Percentiles rank a stretch among this genome's conserved stretches.
phyloP scores from a whole-genome alignment of 1,139 yeast species.

The Geotrichum reessii region DNA sequence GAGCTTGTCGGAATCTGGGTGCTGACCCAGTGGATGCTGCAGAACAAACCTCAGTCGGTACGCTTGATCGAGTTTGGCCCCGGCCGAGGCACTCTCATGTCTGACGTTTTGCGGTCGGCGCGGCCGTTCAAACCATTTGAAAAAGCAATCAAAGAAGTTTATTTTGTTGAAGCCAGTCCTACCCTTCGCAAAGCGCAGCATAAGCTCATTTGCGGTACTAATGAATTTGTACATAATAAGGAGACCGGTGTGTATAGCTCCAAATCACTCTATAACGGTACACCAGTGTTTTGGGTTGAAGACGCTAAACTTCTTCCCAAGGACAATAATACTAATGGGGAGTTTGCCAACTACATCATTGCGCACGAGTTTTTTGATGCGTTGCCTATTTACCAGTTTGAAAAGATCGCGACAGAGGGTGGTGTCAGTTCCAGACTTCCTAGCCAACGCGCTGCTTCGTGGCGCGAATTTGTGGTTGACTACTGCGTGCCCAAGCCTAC shows the following conservation, averaged over 20 bases:
- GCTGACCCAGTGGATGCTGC: slow-evolving; percentile 51
- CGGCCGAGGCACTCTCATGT: slow-evolving; percentile 75
- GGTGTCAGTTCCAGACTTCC: slow-evolving; percentile 13
- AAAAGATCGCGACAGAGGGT: slow-evolving; percentile 42
- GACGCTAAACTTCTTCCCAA: slow-evolving; percentile 52
- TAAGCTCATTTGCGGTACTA: slow-evolving; percentile 44
- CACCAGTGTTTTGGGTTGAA: slow-evolving; percentile 60
- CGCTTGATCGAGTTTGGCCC: slow-evolving; percentile 84
- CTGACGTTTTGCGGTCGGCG: slow-evolving; percentile 48
- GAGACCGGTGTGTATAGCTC: slow-evolving; percentile 40
- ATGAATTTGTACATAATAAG: slow-evolving; percentile 24
- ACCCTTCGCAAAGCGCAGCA: slow-evolving; percentile 57
- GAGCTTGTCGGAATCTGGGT: slow-evolving; percentile 78
- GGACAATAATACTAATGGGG: slow-evolving; percentile 27
- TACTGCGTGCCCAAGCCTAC: slow-evolving; percentile 31
- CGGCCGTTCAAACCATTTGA: slow-evolving; percentile 30
- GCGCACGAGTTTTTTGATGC: slow-evolving; percentile 92
- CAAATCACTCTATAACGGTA: slow-evolving; percentile 43
- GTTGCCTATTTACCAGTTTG: slow-evolving; percentile 68
- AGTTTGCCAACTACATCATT: slow-evolving; percentile 53
- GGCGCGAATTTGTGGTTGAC: slow-evolving; percentile 77
- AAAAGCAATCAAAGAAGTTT: slow-evolving; percentile 39
- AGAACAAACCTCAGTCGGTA: slow-evolving; percentile 46
- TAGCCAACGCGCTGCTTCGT: slow-evolving; percentile 43
- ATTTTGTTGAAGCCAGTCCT: slow-evolving; percentile 68